Evolutionary conservation across 345 rosid species (phyloP).

Genomic region (Lepidium didymum): DNA sequence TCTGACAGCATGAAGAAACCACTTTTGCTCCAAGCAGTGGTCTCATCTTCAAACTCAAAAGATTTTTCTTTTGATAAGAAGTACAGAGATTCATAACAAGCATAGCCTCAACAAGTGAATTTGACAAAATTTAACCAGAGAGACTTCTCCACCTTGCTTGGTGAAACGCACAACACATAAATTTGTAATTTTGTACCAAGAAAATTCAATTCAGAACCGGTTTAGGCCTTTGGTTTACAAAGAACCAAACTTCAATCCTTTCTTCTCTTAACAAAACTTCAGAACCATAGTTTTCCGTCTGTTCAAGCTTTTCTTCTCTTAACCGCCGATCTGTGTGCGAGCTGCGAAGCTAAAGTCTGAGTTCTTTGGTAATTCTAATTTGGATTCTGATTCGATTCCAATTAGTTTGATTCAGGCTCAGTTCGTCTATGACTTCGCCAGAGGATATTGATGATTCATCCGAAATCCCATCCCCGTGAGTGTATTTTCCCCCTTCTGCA

Average conservation of each 20-base stretch:
- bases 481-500: background rate
- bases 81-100: background rate
- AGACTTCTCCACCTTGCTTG: background rate
- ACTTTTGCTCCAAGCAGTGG: background rate
- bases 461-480: constrained; percentile 18
- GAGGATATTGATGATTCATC: constrained; percentile 15
- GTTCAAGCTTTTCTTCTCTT: background rate
- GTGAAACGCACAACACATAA: too few species aligned
- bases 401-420: constrained; percentile 6
- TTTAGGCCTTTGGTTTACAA: background rate
- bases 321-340: background rate
- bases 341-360: background rate
- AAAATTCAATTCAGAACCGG: background rate
- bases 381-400: background rate
- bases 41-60: background rate
- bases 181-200: too few species aligned
- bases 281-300: background rate
- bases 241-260: background rate
- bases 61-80: background rate
- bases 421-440: constrained; percentile 17
- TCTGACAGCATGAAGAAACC: background rate
- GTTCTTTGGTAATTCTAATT: background rate
- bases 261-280: background rate
- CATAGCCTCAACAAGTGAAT: background rate
- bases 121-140: background rate